phyloP scores from a whole-genome alignment of 1,284 basidiomycete genomes.

The Thelephora terrestris region DNA sequence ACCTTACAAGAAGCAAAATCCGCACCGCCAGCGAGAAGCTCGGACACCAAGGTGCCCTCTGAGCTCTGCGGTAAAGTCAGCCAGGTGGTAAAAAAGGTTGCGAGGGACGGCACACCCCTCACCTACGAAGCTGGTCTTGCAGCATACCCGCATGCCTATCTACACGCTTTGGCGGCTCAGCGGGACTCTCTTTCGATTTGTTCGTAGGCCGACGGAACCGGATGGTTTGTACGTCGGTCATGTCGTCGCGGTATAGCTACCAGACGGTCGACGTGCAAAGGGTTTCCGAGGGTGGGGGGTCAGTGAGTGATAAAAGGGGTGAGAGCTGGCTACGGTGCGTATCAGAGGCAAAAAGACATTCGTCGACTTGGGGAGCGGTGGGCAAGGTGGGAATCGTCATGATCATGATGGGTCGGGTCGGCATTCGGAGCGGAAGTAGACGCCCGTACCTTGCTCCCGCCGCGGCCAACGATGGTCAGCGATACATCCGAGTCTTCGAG shows the following conservation, averaged over 20 bases:
- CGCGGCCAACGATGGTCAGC: too few species aligned
- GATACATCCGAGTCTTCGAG: too few species aligned
- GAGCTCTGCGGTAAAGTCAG: conserved; percentile 32
- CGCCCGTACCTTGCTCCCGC: too few species aligned
- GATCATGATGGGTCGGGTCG: too few species aligned
- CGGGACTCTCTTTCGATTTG: conserved; percentile 23
- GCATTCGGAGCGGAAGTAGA: too few species aligned
- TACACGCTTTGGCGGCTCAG: conserved; percentile 20
- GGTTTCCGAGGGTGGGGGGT: too few species aligned
- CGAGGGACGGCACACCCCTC: conserved; percentile 5
- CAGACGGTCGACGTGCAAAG: too few species aligned
- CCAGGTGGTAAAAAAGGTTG: not conserved
- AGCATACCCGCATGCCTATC: conserved; percentile 54
- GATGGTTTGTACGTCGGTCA: conserved; percentile 33
- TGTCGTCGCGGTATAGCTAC: conserved; percentile 13
- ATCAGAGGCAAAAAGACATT: too few species aligned
- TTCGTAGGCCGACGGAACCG: conserved; percentile 42
- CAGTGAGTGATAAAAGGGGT: too few species aligned
- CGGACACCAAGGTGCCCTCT: conserved; percentile 75
- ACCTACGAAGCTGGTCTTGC: conserved; percentile 71
- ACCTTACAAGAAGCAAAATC: conserved; percentile 73
- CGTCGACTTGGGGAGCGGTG: too few species aligned
- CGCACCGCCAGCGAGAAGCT: conserved; percentile 77
- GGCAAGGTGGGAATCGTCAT: too few species aligned
- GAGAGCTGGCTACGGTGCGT: too few species aligned